Base-by-base conservation (phyloP, 140 eudicot genomes). In the Artemisia princeps region DNA sequence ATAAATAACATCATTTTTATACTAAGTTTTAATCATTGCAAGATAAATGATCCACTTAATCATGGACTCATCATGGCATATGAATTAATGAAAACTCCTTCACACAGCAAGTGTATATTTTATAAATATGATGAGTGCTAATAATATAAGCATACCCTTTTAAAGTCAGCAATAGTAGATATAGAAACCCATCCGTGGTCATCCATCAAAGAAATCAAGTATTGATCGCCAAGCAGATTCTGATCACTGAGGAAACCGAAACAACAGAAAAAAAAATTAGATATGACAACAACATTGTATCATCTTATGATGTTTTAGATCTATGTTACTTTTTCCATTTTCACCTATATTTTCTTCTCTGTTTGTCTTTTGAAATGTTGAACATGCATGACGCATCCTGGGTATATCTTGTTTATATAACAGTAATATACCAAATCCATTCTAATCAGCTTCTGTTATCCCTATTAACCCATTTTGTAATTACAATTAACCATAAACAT, bases 121-220 rank as follows among this genome's bases (percentile, higher is more conserved):
- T 64, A 22, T 16, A 58, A 45, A 13, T 58, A 26, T 13, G 5
- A 23, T 20, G 23, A 0, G 23, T 1, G 1, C 23, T 20, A 20
- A 52, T 52, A 56, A 9, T 28, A 24, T 46, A 74, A 72, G 23
- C 67, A 63, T 81, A 87, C 97, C 95, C 94, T 87, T 72, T 85
- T 87, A 53, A 91, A 91, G 73, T 80, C 85, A 1, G 96, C 97
- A 65, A 91, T 85, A 24, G 20, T 80, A 50, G 96, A 85, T 67
- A 91, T 80, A 16, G 95, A 84, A 69, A 87, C 97, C 96, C 97
- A 91, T 59, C 97, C 97, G 55, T 85, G 78, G 58, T 72, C 82
- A 73, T 91, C 96, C 97, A 91, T 91, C 79, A 79, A 76, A 57
- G 97, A 85, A 69, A 78, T 77, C 79, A 91, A 73, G 78, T 82